Conservation (phyloP, 129 eudicot genomes). For the Artemisia annua region DNA sequence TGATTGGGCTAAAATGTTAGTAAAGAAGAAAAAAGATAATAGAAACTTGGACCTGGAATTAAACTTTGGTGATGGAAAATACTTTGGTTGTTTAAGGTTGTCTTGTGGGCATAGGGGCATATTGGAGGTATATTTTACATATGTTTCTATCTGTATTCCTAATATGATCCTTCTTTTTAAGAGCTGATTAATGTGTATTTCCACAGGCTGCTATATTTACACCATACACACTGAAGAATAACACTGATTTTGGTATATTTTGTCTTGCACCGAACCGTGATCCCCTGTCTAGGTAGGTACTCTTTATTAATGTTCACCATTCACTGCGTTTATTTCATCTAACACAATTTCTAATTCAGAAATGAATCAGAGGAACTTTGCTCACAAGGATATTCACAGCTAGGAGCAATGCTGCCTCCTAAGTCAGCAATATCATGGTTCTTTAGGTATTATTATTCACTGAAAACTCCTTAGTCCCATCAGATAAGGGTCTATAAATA, state of each 20-base stretch:
- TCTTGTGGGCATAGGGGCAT: constrained; percentile 76
- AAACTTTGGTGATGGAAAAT: constrained; percentile 77
- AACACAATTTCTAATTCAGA: constrained; percentile 45
- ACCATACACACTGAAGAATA: constrained; percentile 76
- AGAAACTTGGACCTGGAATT: constrained; percentile 79
- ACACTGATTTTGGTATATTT: constrained; percentile 59
- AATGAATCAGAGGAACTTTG: constrained; percentile 55
- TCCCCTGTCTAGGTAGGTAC: constrained; percentile 57
- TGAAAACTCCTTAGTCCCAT: constrained; percentile 14
- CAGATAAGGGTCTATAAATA: neutral
- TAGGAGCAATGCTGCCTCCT: constrained; percentile 73
- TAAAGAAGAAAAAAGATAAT: constrained; percentile 66
- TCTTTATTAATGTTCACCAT: constrained; percentile 13
- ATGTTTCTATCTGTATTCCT: constrained; percentile 3
- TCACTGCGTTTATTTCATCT: neutral
- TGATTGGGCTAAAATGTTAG: constrained; percentile 83
- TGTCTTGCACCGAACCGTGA: constrained; percentile 67
- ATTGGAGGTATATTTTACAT: constrained; percentile 67
- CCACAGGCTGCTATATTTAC: constrained; percentile 84
- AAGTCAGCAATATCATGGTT: constrained; percentile 84
- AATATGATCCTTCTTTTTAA: constrained; percentile 5
- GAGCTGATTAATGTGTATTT: constrained; percentile 28
- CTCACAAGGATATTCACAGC: constrained; percentile 51
- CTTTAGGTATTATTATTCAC: constrained; percentile 55
- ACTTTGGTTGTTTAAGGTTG: constrained; percentile 75